These are phyloP conservation scores for Chlorella sp. DNA, from an alignment of 139 green algal genomes.

Conservation along the genomic window DNA sequence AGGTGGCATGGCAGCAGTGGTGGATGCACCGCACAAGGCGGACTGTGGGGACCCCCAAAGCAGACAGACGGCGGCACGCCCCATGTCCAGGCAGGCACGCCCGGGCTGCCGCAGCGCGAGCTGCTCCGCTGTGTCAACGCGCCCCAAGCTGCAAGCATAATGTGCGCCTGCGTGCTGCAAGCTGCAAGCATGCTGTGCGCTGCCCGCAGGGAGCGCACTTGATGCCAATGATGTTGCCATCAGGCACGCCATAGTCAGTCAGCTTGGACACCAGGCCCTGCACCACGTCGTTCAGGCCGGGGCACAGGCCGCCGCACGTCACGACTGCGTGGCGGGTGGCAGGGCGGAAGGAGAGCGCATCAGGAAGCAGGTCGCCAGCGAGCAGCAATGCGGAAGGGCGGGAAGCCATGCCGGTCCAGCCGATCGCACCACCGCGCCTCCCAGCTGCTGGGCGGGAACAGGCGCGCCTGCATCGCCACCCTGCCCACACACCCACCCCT, in stretches of 20 bases:
- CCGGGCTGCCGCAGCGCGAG: neutral
- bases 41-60: neutral
- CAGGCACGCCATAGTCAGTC: conserved; percentile 88
- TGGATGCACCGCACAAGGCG: neutral
- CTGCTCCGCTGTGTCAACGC: neutral
- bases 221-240: conserved; percentile 93
- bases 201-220: conserved; percentile 48
- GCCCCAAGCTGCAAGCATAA: neutral
- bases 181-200: neutral
- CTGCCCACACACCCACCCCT: neutral
- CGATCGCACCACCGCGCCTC: no score
- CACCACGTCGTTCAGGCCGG: conserved; percentile 98
- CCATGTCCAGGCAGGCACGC: neutral
- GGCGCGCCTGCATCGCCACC: neutral
- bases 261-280: conserved; percentile 89
- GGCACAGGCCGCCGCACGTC: conserved; percentile 97
- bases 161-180: neutral
- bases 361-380: neutral
- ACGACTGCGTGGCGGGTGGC: conserved; percentile 65
- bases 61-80: neutral
- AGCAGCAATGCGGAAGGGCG: neutral
- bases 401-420: no score
- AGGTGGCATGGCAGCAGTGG: neutral
- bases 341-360: neutral
- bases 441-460: neutral